Evolutionary conservation across 495 filamentous ascomycete species (phyloP).

Genomic region (Trichoderma gamsii): DNA sequence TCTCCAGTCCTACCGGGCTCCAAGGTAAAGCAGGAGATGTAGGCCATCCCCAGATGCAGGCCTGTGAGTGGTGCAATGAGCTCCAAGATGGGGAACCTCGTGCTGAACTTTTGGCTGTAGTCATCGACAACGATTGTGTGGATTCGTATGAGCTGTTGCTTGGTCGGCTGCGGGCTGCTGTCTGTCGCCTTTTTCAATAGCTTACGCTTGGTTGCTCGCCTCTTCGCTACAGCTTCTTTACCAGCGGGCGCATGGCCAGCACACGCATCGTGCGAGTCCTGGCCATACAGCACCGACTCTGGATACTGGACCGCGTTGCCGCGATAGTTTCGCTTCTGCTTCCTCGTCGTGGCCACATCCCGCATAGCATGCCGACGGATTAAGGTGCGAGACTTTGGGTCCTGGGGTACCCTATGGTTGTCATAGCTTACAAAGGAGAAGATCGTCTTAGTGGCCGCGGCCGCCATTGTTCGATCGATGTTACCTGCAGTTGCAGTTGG

Average conservation of each 20-base stretch:
- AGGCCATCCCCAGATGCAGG: not conserved
- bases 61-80: not conserved
- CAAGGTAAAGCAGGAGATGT: not conserved
- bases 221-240: not conserved
- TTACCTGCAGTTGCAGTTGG: not conserved
- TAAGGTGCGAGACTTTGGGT: slow-evolving; percentile 20
- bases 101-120: not conserved
- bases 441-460: not conserved
- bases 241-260: not conserved
- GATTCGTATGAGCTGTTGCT: not conserved
- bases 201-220: not conserved
- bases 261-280: not conserved
- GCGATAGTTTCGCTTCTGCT: slow-evolving; percentile 23
- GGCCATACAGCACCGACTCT: slow-evolving; percentile 15
- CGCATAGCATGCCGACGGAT: slow-evolving; percentile 34
- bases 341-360: slow-evolving; percentile 26
- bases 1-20: not conserved
- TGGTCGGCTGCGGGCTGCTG: not conserved
- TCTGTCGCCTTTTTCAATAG: not conserved
- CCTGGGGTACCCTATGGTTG: slow-evolving; percentile 18
- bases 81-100: not conserved
- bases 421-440: slow-evolving; percentile 16
- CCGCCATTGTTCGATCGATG: not conserved
- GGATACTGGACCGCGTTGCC: slow-evolving; percentile 28
- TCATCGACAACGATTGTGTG: not conserved